A percentile compares a stretch with the other conserved stretches of the same genome.
Evolutionary conservation across 2,329 filamentous ascomycete species (phyloP).

Genomic region (Aspergillus sp.): DNA sequence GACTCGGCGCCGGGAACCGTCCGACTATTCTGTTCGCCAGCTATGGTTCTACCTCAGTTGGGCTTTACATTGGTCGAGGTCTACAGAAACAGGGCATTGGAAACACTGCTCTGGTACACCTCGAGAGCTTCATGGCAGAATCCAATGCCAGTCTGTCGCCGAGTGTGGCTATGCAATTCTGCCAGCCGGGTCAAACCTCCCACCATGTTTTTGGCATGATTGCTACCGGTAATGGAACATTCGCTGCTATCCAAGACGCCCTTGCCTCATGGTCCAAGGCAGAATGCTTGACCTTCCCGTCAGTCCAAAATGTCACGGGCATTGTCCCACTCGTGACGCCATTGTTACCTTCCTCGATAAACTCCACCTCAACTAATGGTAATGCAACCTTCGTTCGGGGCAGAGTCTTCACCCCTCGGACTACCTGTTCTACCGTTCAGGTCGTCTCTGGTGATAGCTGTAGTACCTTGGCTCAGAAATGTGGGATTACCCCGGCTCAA

Average conservation of each 20-base stretch:
- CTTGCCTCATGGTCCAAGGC: background rate
- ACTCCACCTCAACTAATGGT: background rate
- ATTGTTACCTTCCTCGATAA: background rate
- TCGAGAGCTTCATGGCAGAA: background rate
- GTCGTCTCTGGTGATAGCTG: slow-evolving; percentile 44
- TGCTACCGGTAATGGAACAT: slow-evolving; percentile 1
- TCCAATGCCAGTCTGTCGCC: background rate
- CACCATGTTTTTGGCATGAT: background rate
- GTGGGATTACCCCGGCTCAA: slow-evolving; percentile 42
- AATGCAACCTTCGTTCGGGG: background rate
- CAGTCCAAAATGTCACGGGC: background rate
- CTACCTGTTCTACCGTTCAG: slow-evolving; percentile 18
- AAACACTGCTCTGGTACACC: background rate
- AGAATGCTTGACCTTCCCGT: background rate
- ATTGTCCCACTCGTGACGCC: background rate
- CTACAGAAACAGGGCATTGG: slow-evolving; percentile 3
- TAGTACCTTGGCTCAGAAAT: slow-evolving; percentile 39
- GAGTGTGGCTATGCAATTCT: slow-evolving; percentile 5
- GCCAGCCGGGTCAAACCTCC: background rate
- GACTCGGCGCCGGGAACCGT: background rate
- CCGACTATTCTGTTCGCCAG: slow-evolving; percentile 1
- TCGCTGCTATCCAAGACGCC: slow-evolving; percentile 1
- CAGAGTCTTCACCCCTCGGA: background rate
- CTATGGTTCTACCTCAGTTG: slow-evolving; percentile 3
- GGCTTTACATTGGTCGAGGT: slow-evolving; percentile 1